Evolutionary conservation across 2,329 filamentous ascomycete species (phyloP).

Genomic region (Lecanoromycetidae sp.): DNA sequence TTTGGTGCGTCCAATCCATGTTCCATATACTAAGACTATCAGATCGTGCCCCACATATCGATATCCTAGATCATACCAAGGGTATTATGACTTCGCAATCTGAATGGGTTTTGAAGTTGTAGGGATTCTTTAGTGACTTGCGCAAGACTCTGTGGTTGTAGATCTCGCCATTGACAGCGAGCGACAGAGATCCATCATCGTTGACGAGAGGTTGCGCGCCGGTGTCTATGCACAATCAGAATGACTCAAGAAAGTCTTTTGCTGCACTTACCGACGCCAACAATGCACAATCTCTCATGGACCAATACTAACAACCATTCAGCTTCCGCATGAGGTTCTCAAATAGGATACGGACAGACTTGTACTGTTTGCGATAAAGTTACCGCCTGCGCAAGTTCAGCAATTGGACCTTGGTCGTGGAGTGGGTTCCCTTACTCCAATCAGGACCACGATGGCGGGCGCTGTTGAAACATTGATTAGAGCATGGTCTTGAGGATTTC

Average conservation of each 20-base stretch:
- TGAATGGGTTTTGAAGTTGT: slow-evolving; percentile 97
- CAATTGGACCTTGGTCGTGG: neutral
- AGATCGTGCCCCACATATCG: slow-evolving; percentile 11
- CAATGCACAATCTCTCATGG: slow-evolving; percentile 94
- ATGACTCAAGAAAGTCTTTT: neutral
- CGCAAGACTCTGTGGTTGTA: slow-evolving; percentile 97
- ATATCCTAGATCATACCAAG: slow-evolving; percentile 48
- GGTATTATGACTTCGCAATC: slow-evolving; percentile 99
- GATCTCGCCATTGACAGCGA: slow-evolving; percentile 98
- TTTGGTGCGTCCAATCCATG: slow-evolving; percentile 86
- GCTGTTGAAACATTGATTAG: slow-evolving; percentile 40
- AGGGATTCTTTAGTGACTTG: slow-evolving; percentile 69
- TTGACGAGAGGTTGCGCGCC: slow-evolving; percentile 93
- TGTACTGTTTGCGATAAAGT: slow-evolving; percentile 77
- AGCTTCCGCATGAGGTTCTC: slow-evolving; percentile 7
- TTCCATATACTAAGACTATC: slow-evolving; percentile 61
- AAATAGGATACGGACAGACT: slow-evolving; percentile 46
- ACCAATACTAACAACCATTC: slow-evolving; percentile 57
- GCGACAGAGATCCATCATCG: slow-evolving; percentile 72
- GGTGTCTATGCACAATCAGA: slow-evolving; percentile 49
- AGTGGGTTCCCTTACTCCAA: slow-evolving; percentile 64
- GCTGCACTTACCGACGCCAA: slow-evolving; percentile 66
- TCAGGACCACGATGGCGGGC: slow-evolving; percentile 94
- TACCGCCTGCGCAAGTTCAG: slow-evolving; percentile 53
- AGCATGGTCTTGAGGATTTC: slow-evolving; percentile 21